phyloP scores from a whole-genome alignment of 331 rosid species.

The Stylosanthes scabra region DNA sequence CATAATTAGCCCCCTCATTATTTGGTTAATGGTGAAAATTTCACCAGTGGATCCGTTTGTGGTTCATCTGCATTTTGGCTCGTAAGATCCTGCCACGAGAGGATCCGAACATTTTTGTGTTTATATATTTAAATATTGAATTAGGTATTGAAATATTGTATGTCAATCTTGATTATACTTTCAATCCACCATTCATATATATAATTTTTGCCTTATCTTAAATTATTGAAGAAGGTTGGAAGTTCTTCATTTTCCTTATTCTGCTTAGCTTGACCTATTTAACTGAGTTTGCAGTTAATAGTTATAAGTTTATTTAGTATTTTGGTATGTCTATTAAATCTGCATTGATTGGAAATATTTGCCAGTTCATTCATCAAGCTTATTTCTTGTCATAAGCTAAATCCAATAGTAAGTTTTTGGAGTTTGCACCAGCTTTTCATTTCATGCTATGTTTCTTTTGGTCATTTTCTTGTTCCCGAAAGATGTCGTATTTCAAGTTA shows the following conservation, averaged over 20 bases:
- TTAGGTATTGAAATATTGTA: slow-evolving; percentile 15
- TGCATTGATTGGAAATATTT: not conserved
- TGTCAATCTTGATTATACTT: not conserved
- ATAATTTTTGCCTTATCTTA: not conserved
- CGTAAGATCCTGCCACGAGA: slow-evolving; percentile 19
- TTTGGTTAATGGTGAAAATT: no score
- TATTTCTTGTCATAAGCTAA: not conserved
- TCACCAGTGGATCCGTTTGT: no score
- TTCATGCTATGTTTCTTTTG: not conserved
- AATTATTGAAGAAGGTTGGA: not conserved
- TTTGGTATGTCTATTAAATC: not conserved
- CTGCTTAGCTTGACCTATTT: not conserved
- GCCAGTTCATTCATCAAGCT: slow-evolving; percentile 1
- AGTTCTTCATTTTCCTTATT: not conserved
- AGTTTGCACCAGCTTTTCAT: slow-evolving; percentile 6
- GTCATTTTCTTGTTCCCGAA: slow-evolving; percentile 1
- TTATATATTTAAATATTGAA: not conserved
- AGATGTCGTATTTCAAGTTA: slow-evolving; percentile 3
- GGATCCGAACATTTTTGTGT: slow-evolving; percentile 24
- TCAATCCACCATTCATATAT: not conserved
- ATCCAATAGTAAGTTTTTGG: not conserved
- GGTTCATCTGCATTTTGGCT: not conserved
- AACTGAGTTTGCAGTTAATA: not conserved
- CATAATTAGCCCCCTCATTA: no score
- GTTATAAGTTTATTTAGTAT: not conserved